Evolutionary conservation across 2,329 filamentous ascomycete genomes (phyloP).

Genomic region (Ramichloridium luteum): DNA sequence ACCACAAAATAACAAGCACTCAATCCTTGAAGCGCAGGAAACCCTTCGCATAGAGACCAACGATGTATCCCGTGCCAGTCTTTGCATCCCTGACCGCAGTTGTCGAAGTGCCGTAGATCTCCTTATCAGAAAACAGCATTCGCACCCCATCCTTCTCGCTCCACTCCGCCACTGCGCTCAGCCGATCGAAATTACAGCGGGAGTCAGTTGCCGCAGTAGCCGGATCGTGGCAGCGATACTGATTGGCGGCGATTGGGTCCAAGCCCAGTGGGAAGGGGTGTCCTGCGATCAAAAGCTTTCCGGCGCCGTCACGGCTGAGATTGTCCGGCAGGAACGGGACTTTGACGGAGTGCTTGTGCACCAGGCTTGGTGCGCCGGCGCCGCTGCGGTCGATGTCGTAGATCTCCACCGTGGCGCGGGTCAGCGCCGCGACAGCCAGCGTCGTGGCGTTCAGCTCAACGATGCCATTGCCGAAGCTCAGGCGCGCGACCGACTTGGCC

Average conservation of each 20-base stretch:
- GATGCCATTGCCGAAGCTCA: conserved; percentile 34
- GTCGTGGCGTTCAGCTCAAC: conserved; percentile 25
- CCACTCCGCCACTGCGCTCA: conserved; percentile 29
- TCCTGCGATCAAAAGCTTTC: conserved; percentile 30
- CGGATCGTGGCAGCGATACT: conserved; percentile 11
- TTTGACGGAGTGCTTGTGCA: conserved; percentile 9
- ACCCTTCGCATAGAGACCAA: conserved; percentile 31
- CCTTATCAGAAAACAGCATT: conserved; percentile 27
- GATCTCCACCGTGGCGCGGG: conserved; percentile 24
- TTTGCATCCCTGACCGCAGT: conserved; percentile 28
- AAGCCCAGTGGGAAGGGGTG: conserved; percentile 28
- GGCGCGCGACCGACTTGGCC: conserved; percentile 17
- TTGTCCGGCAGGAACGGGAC: conserved; percentile 29
- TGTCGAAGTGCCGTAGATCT: conserved; percentile 26
- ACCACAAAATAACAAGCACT: too few relatives aligned
- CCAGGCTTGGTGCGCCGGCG: conserved; percentile 6
- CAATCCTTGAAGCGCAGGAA: conserved; percentile 26
- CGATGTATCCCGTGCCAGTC: conserved; percentile 26
- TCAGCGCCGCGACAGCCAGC: conserved; percentile 29
- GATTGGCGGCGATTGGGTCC: conserved; percentile 13
- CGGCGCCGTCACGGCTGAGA: conserved; percentile 26
- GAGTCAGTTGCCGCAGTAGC: conserved; percentile 13
- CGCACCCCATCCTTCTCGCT: conserved; percentile 22
- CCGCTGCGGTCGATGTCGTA: conserved; percentile 17
- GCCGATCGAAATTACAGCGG: conserved; percentile 16